Percentiles rank a stretch among this genome's conserved stretches.
phyloP scores from a whole-genome alignment of 345 rosid species.

The Citrus mangshanensis region DNA sequence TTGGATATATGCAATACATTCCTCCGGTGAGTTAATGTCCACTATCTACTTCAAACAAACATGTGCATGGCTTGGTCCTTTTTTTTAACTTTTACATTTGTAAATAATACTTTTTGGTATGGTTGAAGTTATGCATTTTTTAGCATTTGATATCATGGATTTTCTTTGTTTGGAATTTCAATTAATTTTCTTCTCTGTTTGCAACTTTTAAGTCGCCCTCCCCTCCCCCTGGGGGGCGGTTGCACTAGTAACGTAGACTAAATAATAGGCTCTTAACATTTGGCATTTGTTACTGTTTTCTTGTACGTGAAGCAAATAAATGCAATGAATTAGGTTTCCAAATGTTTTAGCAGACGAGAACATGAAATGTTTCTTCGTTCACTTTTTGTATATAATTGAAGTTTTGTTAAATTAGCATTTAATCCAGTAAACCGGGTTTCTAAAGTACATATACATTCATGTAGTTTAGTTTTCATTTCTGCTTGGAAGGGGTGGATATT shows the following conservation, averaged over 20 bases:
- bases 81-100: not conserved
- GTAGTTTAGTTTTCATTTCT: not conserved
- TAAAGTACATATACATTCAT: not conserved
- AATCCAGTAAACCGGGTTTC: not conserved
- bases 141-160: not conserved
- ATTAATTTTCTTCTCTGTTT: not conserved
- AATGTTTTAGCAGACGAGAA: not conserved
- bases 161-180: not conserved
- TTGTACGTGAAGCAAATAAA: not conserved
- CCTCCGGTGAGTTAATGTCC: slow-evolving; percentile 59
- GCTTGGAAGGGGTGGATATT: not conserved
- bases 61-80: not conserved
- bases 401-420: not conserved
- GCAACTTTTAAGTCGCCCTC: not conserved
- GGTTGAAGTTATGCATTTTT: no score
- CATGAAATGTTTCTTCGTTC: not conserved
- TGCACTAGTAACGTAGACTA: not conserved
- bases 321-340: not conserved
- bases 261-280: not conserved
- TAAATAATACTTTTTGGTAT: not conserved
- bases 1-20: slow-evolving; percentile 50
- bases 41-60: not conserved
- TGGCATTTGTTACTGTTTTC: not conserved
- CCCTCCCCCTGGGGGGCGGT: no score
- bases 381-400: not conserved